Base-by-base conservation (phyloP, 495 filamentous ascomycete genomes). In the Evernia prunastri region DNA sequence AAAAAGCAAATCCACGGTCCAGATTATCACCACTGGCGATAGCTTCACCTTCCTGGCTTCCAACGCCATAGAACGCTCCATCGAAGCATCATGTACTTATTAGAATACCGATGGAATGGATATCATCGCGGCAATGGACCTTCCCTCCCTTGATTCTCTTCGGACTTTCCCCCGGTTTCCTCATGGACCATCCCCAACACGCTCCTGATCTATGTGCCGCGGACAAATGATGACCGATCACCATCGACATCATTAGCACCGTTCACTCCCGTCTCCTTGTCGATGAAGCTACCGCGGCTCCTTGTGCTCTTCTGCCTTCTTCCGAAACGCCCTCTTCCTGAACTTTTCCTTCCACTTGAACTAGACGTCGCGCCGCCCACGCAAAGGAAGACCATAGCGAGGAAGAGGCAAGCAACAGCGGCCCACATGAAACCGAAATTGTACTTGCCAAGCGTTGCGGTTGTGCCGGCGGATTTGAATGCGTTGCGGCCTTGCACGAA, bases 401-500 rank as follows among this genome's bases (percentile, higher is more conserved):
- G 74, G 64, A 92, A 76, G 56, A 90, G 80, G 56, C 84, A 86
- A 1, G 80, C 84, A 69, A 86, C 84, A 7, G 89, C 82, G 4
- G 87, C 87, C 92, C 92, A 96, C 76, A 87, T 90, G 77, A 96
- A 96, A 35, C 84, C 92, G 68, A 89, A 92, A 10, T 88, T 86
- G 66, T 91, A 90, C 20, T 74, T 67, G 33, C 92, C 92, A 8
- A 96, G 73, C 11, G 68, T 73, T 29, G 92, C 84, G 42, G 64
- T 59, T 53, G 86, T 82, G 68, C 81, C 82, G 63, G 79, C 81
- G 40, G 69, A 62, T 36, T 75, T 76, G 78, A 96, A 95, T 23
- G 76, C 79, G 71, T 91, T 76, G 68, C 91, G 90, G 68, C 84
- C 88, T 72, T 87, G 79, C 62, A 96, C 89, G 67, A 84, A 92